Conservation (phyloP, 768 basidiomycete species). For the Xanthoconium stramineum region DNA sequence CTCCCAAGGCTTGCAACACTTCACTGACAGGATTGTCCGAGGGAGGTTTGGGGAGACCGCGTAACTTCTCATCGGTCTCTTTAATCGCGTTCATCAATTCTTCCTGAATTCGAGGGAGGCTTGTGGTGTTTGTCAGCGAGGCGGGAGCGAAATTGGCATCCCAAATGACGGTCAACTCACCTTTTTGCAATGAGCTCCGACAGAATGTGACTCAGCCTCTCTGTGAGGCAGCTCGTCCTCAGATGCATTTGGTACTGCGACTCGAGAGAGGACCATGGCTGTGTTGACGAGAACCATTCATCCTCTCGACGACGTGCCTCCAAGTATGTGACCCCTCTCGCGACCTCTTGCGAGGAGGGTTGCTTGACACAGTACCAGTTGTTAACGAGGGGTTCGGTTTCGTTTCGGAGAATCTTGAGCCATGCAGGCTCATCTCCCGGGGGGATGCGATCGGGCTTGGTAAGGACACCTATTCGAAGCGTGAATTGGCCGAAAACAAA, state of each 20-base stretch:
- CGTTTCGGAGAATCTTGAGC: conserved; percentile 56
- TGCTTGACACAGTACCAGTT: conserved; percentile 42
- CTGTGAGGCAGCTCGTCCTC: conserved; percentile 54
- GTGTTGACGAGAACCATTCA: conserved; percentile 49
- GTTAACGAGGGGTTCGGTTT: conserved; percentile 33
- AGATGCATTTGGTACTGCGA: conserved; percentile 48
- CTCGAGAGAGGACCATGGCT: conserved; percentile 57
- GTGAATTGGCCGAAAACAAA: conserved; percentile 29
- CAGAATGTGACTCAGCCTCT: conserved; percentile 55
- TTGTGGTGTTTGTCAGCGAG: conserved; percentile 21
- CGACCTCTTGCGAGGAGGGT: conserved; percentile 26
- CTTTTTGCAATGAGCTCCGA: conserved; percentile 61
- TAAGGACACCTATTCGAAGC: conserved; percentile 37
- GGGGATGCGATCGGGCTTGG: conserved; percentile 63
- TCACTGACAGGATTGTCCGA: conserved; percentile 57
- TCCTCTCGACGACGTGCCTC: conserved; percentile 57
- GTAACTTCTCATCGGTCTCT: conserved; percentile 34
- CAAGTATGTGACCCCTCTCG: conserved; percentile 43
- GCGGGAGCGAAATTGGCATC: neutral
- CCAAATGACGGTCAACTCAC: conserved; percentile 29
- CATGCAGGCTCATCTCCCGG: conserved; percentile 36
- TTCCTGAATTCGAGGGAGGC: conserved; percentile 60
- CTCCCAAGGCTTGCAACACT: conserved; percentile 44
- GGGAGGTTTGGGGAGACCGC: conserved; percentile 46
- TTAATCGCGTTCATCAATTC: conserved; percentile 50